Evolutionary conservation across 169 alveolate species (phyloP), one percentile per base, ranked within the genome.

Genomic region (Cryptosporidium viatorum): DNA sequence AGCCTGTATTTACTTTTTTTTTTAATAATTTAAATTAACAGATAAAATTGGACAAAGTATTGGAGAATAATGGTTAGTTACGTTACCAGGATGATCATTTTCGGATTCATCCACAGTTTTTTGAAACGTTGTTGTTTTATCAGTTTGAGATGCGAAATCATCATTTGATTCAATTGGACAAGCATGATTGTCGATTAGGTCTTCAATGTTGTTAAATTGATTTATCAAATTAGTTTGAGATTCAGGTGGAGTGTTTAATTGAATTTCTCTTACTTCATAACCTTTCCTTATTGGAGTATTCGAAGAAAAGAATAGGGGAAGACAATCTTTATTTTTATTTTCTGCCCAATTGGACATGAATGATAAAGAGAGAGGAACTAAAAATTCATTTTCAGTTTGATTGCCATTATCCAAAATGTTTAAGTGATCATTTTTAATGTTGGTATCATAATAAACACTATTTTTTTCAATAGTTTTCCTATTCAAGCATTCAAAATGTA

Each of bases 21-120:
- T 9, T 55, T 12, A 55, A 23, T 55, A 55, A 55, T 55, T 21
- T n/a, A 55, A 26, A 43, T 29, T 41, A 26, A 67, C 37, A 26
- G 73, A 69, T 16, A 80, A 43, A 37, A 62, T 67, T 62, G 89
- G 89, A 23, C 89, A 80, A 41, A 80, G 74, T 41, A 80, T 80
- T 41, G 89, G 68, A 12, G 89, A 80, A 26, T 23, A 33, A 26
- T 62, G 33, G 50, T 62, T 65, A 3, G 50, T 41, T 31, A n/a
- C 29, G 23, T 29, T 65, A 26, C 14, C 43, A 29, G 10, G 37
- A 16, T 62, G 55, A 21, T 41, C 37, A 1, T 52, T 58, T 55
- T 52, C 85, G 8, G 37, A 71, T 31, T 52, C 85, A 23, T 71
- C 65, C n/a, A 31, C 3, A 45, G 58, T 26, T 29, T 69, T 69